phyloP scores from a whole-genome alignment of 2,329 filamentous ascomycete genomes.

The Botryosphaeria agaves region DNA sequence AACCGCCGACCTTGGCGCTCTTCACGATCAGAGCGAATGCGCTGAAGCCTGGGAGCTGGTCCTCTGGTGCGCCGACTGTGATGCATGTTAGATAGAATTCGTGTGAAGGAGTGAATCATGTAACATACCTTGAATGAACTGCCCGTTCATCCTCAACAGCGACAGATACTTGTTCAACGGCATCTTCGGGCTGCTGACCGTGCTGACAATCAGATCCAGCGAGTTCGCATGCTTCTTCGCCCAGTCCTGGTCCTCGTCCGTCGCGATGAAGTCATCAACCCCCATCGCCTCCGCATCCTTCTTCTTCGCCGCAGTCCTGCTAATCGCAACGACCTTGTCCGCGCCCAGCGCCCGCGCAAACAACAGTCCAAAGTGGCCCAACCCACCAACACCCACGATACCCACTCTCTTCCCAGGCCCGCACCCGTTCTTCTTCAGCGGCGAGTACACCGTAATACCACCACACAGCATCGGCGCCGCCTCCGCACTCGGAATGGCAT shows the following conservation, averaged over 20 bases:
- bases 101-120: too few species aligned
- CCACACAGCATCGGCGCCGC: conserved; percentile 61
- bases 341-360: conserved; percentile 55
- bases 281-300: conserved; percentile 45
- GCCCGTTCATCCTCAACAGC: conserved; percentile 40
- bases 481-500: conserved; percentile 27
- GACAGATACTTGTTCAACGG: conserved; percentile 43
- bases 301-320: conserved; percentile 39
- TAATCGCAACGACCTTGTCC: conserved; percentile 47
- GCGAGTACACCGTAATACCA: conserved; percentile 57
- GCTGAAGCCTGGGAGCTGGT: conserved; percentile 33
- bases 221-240: conserved; percentile 31
- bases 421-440: conserved; percentile 46
- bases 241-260: conserved; percentile 41
- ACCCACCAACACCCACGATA: conserved; percentile 54
- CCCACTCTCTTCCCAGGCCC: conserved; percentile 57
- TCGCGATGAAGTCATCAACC: conserved; percentile 40
- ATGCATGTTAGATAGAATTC: too few species aligned
- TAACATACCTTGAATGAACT: conserved; percentile 48
- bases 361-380: conserved; percentile 57
- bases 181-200: conserved; percentile 42
- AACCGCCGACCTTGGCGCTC: conserved; percentile 27
- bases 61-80: conserved; percentile 51
- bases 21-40: conserved; percentile 42
- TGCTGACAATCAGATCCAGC: conserved; percentile 42